A percentile compares a stretch with the other conserved stretches of the same genome.
Conservation (phyloP, 345 rosid species). For the Zanthoxylum bungeanum region DNA sequence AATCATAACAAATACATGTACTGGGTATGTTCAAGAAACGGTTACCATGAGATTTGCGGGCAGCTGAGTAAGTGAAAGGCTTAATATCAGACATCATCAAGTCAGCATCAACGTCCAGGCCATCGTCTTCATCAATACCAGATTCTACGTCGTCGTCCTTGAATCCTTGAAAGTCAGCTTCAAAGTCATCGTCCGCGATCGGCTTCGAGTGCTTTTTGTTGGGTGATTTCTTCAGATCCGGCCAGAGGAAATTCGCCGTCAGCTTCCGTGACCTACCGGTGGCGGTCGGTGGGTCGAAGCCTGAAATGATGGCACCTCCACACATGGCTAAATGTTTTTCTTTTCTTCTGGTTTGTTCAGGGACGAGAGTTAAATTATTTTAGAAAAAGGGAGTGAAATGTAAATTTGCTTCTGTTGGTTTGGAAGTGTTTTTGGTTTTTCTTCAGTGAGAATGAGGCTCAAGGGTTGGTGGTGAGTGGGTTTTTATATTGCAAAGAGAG, state of each 20-base stretch:
- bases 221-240: slow-evolving; percentile 55
- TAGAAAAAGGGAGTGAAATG: background rate
- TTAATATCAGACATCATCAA: slow-evolving; percentile 44
- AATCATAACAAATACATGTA: background rate
- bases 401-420: background rate
- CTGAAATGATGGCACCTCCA: slow-evolving; percentile 98
- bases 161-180: slow-evolving; percentile 81
- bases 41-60: slow-evolving; percentile 38
- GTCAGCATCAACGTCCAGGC: slow-evolving; percentile 40
- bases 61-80: slow-evolving; percentile 54
- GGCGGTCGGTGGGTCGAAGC: slow-evolving; percentile 44
- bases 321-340: slow-evolving; percentile 52
- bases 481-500: background rate
- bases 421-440: background rate
- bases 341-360: background rate
- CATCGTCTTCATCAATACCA: slow-evolving; percentile 47
- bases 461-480: background rate
- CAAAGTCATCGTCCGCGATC: slow-evolving; percentile 72
- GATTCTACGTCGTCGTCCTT: slow-evolving; percentile 50
- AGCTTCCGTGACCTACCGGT: slow-evolving; percentile 32
- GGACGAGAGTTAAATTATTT: background rate
- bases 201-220: slow-evolving; percentile 26
- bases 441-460: background rate
- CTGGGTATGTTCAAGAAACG: background rate
- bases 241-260: slow-evolving; percentile 71